Evolutionary conservation across 441 rosid genomes (phyloP), one percentile per base, ranked within the genome.

Genomic region (Populus hybrid): DNA sequence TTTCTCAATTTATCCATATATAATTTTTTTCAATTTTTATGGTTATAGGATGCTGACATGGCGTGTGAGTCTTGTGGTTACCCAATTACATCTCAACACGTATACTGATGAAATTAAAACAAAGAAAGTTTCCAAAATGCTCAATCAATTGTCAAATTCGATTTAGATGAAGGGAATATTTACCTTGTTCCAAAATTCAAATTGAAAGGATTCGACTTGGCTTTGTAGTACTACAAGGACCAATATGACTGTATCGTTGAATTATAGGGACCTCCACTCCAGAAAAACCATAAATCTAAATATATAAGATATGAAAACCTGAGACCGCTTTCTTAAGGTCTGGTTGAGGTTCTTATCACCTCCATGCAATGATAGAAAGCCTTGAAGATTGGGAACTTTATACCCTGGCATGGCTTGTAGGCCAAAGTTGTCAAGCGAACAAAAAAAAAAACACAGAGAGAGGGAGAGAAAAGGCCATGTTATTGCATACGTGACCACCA

Each of bases 321-420:
- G 56, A 50, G 18, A 14, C 56, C 20, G 6, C 20, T 45, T 45
- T 45, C 20, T 14, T 50, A 50, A 45, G 7, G 56, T 14, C 56
- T 50, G 56, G 56, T 50, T 45, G 56, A 45, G 56, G 56, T 4
- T 14, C 56, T 45, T 1, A 45, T 45, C 20, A 4, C 56, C 20
- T 14, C 56, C 56, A 45, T 45, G 56, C 56, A 50, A 50, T 50
- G 20, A 50, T 50, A 50, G 56, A 50, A 16, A 3, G 65, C 38
- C 36, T 68, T 24, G 59, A 68, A 6, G 74, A n/a, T 6, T 24
- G 64, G 63, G 73, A 76, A 71, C 87, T 80, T 82, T 78, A 78
- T 64, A 71, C 21, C 38, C 79, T 78, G 84, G 79, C 82, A 76
- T 33, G 74, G 72, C 64, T 40, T 61, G 73, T 77, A 78, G 79